Base-by-base conservation (phyloP, 441 rosid genomes). In the Brassica balearica region DNA sequence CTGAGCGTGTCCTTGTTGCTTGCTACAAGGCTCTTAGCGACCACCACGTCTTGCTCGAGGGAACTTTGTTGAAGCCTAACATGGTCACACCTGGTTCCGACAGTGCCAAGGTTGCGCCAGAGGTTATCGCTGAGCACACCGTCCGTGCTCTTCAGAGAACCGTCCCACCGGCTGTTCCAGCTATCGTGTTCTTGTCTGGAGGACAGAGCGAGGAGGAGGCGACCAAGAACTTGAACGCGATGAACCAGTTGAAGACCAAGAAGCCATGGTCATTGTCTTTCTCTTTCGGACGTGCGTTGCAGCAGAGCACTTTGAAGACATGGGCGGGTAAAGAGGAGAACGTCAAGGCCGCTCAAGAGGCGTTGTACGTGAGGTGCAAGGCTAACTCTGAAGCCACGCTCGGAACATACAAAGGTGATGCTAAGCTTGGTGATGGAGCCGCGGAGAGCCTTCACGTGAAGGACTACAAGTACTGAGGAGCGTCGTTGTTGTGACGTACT, bases 51-150 rank as follows among this genome's bases (percentile, higher is more conserved):
- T 77, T 96, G 75, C 97, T 96, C 0, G 99, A 96, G 85, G 99
- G 98, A 23, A 91, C 97, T 6, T 86, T 94, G 2, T 87, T 96
- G 98, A 96, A 96, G 82, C 99, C 99, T 51, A 96, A 96, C 92
- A 96, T 94, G 99, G 99, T 96, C 8, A 94, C 99, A 34, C 98
- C 97, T 0, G 98, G 98, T 32, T 96, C 98, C 0, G 97, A 96
- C 14, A 71, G 96, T 34, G 80, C 88, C 2, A 96, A 96, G 88
- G 98, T 92, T 66, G 15, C 97, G 4, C 93, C 94, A 0, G 93
- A 92, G 63, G 91, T 92, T 38, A 84, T 91, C 5, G 97, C 97
- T 0, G 91, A 92, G 89, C 84, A 86, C 88, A 94, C 96, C 0
- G 90, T 93, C 29, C 89, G 91, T 8, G 93, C 99, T 56, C 88